These are phyloP conservation scores for Vickermania ingenoplastis DNA, from an alignment of 208 protist species.

Conservation along the genomic window DNA sequence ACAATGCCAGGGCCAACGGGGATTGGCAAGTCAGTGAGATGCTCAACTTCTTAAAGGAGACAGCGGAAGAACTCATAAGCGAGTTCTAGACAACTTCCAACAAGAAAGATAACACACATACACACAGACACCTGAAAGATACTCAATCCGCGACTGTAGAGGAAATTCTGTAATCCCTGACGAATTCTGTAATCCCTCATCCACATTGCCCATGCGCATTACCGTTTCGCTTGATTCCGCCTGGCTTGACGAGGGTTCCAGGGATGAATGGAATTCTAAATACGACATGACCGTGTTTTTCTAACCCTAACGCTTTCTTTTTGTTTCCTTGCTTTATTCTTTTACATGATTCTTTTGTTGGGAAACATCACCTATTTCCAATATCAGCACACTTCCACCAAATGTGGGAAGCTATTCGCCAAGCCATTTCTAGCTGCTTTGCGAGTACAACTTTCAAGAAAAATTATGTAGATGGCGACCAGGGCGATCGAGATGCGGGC, in stretches of 20 bases:
- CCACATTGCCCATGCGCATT: too few relatives aligned
- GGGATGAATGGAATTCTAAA: too few relatives aligned
- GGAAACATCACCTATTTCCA: too few relatives aligned
- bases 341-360: background rate
- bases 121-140: too few relatives aligned
- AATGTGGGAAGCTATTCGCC: background rate
- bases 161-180: too few relatives aligned
- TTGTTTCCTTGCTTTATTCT: background rate
- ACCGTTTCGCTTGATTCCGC: too few relatives aligned
- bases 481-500: constrained; percentile 37
- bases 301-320: background rate
- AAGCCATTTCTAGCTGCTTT: constrained; percentile 16
- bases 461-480: constrained; percentile 70
- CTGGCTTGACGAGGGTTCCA: too few relatives aligned
- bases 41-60: constrained; percentile 37
- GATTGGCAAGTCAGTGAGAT: constrained; percentile 50
- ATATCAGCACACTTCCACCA: too few relatives aligned
- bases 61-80: constrained; percentile 43
- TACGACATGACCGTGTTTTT: too few relatives aligned
- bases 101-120: too few relatives aligned
- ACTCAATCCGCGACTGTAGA: too few relatives aligned
- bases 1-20: constrained; percentile 15
- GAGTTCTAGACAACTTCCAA: constrained; percentile 56
- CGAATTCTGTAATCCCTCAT: too few relatives aligned
- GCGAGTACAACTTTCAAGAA: constrained; percentile 68